A percentile compares a stretch with the other conserved stretches of the same genome.
phyloP scores from a whole-genome alignment of 140 eudicot species.

The Oenanthe javanica region DNA sequence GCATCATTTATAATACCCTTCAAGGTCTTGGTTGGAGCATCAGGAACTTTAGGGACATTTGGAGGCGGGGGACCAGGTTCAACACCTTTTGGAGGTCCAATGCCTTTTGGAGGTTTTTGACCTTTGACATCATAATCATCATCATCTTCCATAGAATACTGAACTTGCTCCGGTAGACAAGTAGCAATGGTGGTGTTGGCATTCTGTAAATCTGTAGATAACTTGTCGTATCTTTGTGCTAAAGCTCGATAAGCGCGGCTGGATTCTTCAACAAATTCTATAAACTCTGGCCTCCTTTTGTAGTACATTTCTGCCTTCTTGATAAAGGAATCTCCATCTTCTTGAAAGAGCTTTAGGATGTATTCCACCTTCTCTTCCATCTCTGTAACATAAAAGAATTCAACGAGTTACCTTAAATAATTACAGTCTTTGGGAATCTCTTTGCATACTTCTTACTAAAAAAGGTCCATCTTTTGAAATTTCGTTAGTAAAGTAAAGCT shows the following conservation, averaged over 20 bases:
- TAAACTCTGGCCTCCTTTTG: slow-evolving; percentile 57
- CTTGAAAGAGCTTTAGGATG: slow-evolving; percentile 59
- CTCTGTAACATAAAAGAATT: slow-evolving; percentile 27
- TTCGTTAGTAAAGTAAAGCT: neutral
- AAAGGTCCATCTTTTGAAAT: too few species aligned
- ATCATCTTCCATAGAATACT: slow-evolving; percentile 25
- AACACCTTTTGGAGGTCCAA: slow-evolving; percentile 19
- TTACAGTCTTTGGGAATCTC: neutral
- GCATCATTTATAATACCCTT: slow-evolving; percentile 24
- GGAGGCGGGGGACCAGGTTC: slow-evolving; percentile 24
- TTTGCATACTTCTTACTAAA: neutral
- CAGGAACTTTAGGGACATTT: slow-evolving; percentile 24
- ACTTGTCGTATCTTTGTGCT: slow-evolving; percentile 66
- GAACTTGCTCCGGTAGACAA: slow-evolving; percentile 67
- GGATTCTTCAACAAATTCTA: slow-evolving; percentile 73
- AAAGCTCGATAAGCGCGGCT: slow-evolving; percentile 58
- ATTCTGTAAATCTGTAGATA: slow-evolving; percentile 72
- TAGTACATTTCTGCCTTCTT: slow-evolving; percentile 14
- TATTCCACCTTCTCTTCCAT: slow-evolving; percentile 76
- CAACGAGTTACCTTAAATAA: neutral
- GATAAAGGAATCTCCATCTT: slow-evolving; percentile 83
- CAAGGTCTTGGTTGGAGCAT: neutral
- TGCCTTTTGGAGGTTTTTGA: slow-evolving; percentile 2
- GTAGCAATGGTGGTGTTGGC: slow-evolving; percentile 92
- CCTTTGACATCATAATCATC: slow-evolving; percentile 47